A percentile compares a stretch with the other conserved stretches of the same genome.
phyloP scores from a whole-genome alignment of 129 eudicot species.

The Flaveria trinervia region DNA sequence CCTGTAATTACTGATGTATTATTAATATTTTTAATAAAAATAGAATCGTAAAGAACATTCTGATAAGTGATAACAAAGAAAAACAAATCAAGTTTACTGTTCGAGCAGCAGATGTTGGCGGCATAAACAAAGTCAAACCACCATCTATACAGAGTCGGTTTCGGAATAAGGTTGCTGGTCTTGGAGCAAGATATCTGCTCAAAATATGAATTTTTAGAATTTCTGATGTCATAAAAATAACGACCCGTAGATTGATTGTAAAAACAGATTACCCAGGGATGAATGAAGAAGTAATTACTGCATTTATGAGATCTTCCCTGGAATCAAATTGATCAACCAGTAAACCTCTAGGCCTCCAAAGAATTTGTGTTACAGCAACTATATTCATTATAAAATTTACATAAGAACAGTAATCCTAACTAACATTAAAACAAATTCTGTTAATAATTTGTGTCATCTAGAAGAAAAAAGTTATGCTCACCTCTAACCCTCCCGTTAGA shows the following conservation, averaged over 20 bases:
- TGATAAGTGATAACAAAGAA: constrained; percentile 15
- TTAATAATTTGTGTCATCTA: neutral
- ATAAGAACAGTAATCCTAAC: constrained; percentile 23
- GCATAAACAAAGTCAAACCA: constrained; percentile 96
- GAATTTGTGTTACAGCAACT: constrained; percentile 98
- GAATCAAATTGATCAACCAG: constrained; percentile 96
- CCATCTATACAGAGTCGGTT: constrained; percentile 92
- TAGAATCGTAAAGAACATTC: neutral
- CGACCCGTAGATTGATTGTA: constrained; percentile 1
- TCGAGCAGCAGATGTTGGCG: constrained; percentile 91
- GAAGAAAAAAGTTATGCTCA: constrained; percentile 36
- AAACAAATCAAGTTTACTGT: constrained; percentile 53
- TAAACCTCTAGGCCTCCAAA: constrained; percentile 95
- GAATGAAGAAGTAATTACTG: constrained; percentile 90
- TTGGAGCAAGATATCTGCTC: constrained; percentile 98
- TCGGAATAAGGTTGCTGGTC: constrained; percentile 87
- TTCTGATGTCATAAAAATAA: constrained; percentile 15
- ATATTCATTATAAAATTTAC: constrained; percentile 27
- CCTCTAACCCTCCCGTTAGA: constrained; percentile 95
- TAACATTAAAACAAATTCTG: too few relatives aligned
- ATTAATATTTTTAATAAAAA: neutral
- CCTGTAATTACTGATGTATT: constrained; percentile 41
- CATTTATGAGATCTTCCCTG: constrained; percentile 92
- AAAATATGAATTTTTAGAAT: neutral
- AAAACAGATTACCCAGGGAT: constrained; percentile 72